Percentiles rank a stretch among this genome's conserved stretches.
Evolutionary conservation across 495 filamentous ascomycete species (phyloP).

Genomic region (Hypoxylon intermedium): DNA sequence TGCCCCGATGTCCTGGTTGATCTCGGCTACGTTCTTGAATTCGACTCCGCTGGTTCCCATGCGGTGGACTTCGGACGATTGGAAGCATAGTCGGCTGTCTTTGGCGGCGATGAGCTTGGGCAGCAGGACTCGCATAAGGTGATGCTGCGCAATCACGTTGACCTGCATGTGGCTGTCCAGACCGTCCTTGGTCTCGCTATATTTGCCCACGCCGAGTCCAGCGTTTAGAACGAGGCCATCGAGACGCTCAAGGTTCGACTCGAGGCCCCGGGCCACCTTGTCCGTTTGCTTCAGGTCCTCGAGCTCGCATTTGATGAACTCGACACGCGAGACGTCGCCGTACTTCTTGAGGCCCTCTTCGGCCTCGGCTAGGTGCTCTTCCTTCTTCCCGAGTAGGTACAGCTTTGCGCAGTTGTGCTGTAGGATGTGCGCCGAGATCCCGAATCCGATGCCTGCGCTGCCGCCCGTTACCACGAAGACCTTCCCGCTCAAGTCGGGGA

Average conservation of each 20-base stretch:
- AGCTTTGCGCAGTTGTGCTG: constrained; percentile 58
- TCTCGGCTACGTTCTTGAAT: constrained; percentile 59
- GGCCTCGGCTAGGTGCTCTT: constrained; percentile 53
- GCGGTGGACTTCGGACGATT: constrained; percentile 64
- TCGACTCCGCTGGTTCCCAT: constrained; percentile 49
- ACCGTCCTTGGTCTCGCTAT: constrained; percentile 43
- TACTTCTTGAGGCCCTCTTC: constrained; percentile 49
- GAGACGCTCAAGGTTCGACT: constrained; percentile 44
- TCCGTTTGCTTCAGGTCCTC: constrained; percentile 50
- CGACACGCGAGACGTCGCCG: constrained; percentile 48
- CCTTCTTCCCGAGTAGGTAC: constrained; percentile 56
- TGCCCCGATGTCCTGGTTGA: constrained; percentile 62
- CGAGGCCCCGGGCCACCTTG: constrained; percentile 47
- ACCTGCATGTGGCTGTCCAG: constrained; percentile 52
- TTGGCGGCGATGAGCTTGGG: constrained; percentile 45
- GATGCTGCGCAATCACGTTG: constrained; percentile 50
- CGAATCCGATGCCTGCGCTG: constrained; percentile 52
- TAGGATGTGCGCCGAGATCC: constrained; percentile 60
- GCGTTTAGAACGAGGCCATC: constrained; percentile 53
- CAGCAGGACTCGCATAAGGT: constrained; percentile 49
- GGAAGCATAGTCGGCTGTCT: constrained; percentile 41
- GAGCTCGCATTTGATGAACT: constrained; percentile 55
- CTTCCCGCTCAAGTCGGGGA: constrained; percentile 36
- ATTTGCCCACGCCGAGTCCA: constrained; percentile 49
- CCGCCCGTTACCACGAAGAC: constrained; percentile 57